Conservation (phyloP, 345 rosid genomes). For the Pistacia vera region DNA sequence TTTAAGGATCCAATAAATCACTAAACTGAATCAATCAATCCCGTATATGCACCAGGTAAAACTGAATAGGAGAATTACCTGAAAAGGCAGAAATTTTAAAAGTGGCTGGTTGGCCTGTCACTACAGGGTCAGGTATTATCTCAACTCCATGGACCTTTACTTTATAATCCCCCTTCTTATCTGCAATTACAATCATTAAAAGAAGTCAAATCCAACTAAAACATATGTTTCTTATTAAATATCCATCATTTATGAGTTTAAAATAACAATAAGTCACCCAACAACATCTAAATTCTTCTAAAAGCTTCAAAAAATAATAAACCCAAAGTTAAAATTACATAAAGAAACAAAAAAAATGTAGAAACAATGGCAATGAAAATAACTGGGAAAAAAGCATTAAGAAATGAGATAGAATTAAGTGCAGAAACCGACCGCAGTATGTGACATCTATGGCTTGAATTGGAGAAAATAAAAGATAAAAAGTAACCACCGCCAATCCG, state of each 20-base stretch:
- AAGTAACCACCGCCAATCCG: conserved; percentile 9
- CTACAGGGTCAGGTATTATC: conserved; percentile 64
- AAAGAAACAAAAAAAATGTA: neutral
- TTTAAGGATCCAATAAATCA: neutral
- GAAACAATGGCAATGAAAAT: too few relatives aligned
- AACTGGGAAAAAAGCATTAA: too few relatives aligned
- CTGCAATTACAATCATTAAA: conserved; percentile 29
- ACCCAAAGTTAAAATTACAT: neutral
- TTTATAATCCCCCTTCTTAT: conserved; percentile 40
- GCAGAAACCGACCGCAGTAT: conserved; percentile 34
- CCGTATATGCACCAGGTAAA: neutral
- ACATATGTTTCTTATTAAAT: too few relatives aligned
- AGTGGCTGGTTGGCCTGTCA: conserved; percentile 50
- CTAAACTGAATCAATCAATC: neutral
- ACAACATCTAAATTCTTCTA: neutral
- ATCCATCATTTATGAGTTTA: neutral
- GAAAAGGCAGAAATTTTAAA: conserved; percentile 61
- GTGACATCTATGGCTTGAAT: conserved; percentile 18
- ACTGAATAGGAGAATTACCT: conserved; percentile 28
- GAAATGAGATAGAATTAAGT: neutral
- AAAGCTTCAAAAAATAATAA: neutral
- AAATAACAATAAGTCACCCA: neutral
- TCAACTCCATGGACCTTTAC: conserved; percentile 51
- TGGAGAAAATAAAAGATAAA: conserved; percentile 16
- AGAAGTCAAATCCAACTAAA: neutral